Evolutionary conservation across 75 land plant genomes (phyloP).

Genomic region (Cryptomeria japonica): DNA sequence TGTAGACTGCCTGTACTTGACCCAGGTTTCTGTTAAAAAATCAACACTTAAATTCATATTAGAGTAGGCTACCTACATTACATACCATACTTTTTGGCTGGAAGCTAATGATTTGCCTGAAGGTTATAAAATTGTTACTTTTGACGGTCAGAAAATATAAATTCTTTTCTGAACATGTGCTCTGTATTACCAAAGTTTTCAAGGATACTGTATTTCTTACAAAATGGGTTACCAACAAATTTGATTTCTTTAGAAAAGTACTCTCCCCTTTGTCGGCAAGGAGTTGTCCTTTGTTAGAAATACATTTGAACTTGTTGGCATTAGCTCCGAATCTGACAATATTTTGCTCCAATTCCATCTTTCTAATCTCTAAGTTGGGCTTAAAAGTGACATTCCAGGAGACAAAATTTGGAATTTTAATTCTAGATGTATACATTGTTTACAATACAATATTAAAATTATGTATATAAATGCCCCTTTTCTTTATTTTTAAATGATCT

Average conservation of each 20-base stretch:
- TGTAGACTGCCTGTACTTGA: constrained; percentile 93
- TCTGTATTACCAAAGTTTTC: not conserved
- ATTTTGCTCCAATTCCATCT: too few relatives aligned
- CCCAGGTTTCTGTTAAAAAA: constrained; percentile 46
- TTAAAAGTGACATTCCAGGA: too few relatives aligned
- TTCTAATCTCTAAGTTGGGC: too few relatives aligned
- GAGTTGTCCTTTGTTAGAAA: not conserved
- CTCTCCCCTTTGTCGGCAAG: not conserved
- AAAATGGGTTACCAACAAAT: not conserved
- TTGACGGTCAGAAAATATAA: not conserved
- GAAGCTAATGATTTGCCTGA: not conserved
- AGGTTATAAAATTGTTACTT: not conserved
- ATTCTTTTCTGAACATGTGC: not conserved
- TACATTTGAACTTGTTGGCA: not conserved
- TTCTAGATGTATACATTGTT: not conserved
- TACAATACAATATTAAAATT: too few relatives aligned
- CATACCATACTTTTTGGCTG: not conserved
- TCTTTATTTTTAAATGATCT: too few relatives aligned
- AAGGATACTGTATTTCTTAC: not conserved
- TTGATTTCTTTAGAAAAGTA: not conserved
- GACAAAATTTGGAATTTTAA: too few relatives aligned
- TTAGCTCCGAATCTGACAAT: not conserved
- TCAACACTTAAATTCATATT: not conserved
- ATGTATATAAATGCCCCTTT: too few relatives aligned
- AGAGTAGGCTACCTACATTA: not conserved